Percentiles rank a stretch among this genome's conserved stretches.
Evolutionary conservation across 306 rosid species (phyloP).

Genomic region (Quercus alba): DNA sequence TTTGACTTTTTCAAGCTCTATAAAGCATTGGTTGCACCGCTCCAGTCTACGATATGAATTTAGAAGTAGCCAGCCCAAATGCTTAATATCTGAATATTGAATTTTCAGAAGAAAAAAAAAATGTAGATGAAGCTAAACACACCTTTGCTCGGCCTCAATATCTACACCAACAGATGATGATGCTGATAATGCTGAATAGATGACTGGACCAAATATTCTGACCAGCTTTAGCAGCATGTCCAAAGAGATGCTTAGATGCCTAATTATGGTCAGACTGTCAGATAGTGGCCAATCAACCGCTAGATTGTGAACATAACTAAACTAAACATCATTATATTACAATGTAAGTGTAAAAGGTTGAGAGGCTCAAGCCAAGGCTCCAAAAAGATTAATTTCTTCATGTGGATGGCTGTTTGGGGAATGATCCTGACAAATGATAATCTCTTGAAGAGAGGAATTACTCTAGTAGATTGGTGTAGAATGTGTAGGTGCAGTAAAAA

Average conservation of each 20-base stretch:
- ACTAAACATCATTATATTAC: not conserved
- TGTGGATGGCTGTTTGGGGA: too few species aligned
- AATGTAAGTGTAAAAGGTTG: not conserved
- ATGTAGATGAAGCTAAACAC: constrained; percentile 4
- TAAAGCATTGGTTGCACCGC: constrained; percentile 86
- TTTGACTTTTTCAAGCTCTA: constrained; percentile 92
- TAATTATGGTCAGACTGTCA: constrained; percentile 32
- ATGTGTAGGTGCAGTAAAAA: too few species aligned
- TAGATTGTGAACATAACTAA: not conserved
- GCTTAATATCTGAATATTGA: not conserved
- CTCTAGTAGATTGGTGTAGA: too few species aligned
- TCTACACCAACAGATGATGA: constrained; percentile 84
- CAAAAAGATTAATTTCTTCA: too few species aligned
- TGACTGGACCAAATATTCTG: constrained; percentile 78
- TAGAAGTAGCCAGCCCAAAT: constrained; percentile 14
- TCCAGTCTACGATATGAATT: constrained; percentile 62
- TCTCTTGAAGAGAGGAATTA: too few species aligned
- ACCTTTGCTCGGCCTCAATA: constrained; percentile 98
- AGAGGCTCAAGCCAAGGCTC: not conserved
- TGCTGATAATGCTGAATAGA: constrained; percentile 78
- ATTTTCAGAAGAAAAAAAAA: not conserved
- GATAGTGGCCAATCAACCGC: constrained; percentile 10
- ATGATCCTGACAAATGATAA: too few species aligned
- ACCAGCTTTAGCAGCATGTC: constrained; percentile 91
- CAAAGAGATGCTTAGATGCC: constrained; percentile 74